Percentiles rank a stretch among this genome's conserved stretches.
Conservation (phyloP, 148 eudicot species). For the Dysphania ambrosioides region DNA sequence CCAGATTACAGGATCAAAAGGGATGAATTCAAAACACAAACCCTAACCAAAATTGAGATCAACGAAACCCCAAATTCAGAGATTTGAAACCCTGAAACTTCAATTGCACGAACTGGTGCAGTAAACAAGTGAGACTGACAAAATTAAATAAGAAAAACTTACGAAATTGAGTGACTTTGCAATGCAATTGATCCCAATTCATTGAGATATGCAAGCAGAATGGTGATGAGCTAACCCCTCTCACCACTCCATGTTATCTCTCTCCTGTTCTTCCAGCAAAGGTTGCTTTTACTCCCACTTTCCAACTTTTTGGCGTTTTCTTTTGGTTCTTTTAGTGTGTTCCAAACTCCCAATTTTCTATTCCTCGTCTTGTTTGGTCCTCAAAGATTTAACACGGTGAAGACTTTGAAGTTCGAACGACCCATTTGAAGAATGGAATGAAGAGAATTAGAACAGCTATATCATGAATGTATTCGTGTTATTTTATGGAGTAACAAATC, state of each 20-base stretch:
- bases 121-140: neutral
- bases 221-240: neutral
- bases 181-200: neutral
- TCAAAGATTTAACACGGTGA: too few relatives aligned
- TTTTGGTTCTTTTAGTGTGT: too few relatives aligned
- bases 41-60: conserved; percentile 12
- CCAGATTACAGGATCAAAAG: neutral
- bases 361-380: too few relatives aligned
- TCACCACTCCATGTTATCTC: too few relatives aligned
- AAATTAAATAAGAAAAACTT: neutral
- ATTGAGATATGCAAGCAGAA: conserved; percentile 4
- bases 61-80: neutral
- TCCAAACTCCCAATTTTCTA: too few relatives aligned
- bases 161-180: conserved; percentile 12
- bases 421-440: too few relatives aligned
- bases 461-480: too few relatives aligned
- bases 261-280: conserved; percentile 1
- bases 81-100: neutral
- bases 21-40: neutral
- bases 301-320: conserved; percentile 15
- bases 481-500: too few relatives aligned
- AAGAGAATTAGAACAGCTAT: too few relatives aligned
- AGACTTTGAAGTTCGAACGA: too few relatives aligned
- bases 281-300: neutral
- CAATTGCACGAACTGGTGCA: too few relatives aligned